phyloP scores from a whole-genome alignment of 1,284 basidiomycete species.

The Phylloboletellus chloephorus region DNA sequence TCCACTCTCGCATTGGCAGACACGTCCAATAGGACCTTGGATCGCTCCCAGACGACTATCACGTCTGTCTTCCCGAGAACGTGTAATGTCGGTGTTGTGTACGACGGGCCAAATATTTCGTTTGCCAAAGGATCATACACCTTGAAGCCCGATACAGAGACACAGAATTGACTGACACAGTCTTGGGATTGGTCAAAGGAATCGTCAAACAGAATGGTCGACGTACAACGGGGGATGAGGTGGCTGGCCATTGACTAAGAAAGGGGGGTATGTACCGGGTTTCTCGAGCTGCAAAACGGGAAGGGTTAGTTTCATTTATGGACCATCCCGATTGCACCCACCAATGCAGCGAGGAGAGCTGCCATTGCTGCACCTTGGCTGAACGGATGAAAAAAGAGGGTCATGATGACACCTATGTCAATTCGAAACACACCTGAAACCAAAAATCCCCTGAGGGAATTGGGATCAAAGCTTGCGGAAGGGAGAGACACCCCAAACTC shows the following conservation, averaged over 20 bases:
- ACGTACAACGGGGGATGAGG: slow-evolving; percentile 67
- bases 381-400: background rate
- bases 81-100: slow-evolving; percentile 73
- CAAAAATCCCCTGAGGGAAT: slow-evolving; percentile 67
- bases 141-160: slow-evolving; percentile 66
- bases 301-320: background rate
- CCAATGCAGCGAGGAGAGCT: slow-evolving; percentile 66
- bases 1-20: slow-evolving; percentile 61
- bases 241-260: slow-evolving; percentile 59
- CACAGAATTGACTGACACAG: slow-evolving; percentile 55
- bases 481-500: slow-evolving; percentile 13
- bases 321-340: slow-evolving; percentile 26
- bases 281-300: slow-evolving; percentile 23
- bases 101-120: slow-evolving; percentile 53
- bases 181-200: background rate
- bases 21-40: slow-evolving; percentile 53
- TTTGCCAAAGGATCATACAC: slow-evolving; percentile 46
- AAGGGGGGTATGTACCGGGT: slow-evolving; percentile 51
- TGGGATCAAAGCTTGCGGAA: background rate
- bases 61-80: slow-evolving; percentile 78
- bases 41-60: slow-evolving; percentile 61
- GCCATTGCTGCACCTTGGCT: slow-evolving; percentile 84
- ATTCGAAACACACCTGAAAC: slow-evolving; percentile 54
- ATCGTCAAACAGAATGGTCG: background rate
- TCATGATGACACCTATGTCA: slow-evolving; percentile 1